phyloP scores from a whole-genome alignment of 2,329 filamentous ascomycete genomes.

The Elsinoe necatrix region DNA sequence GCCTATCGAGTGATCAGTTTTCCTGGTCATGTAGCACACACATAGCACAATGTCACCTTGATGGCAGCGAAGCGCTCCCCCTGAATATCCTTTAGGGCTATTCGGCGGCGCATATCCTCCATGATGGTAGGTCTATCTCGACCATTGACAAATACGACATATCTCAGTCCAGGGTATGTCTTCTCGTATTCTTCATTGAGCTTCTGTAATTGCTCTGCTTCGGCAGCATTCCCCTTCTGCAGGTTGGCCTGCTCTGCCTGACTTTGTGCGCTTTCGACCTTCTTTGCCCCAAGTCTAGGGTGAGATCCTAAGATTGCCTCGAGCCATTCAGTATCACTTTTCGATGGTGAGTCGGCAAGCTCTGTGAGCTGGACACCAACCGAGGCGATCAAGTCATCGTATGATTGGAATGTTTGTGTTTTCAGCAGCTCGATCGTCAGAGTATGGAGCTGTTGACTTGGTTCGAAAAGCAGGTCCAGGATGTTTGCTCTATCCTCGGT shows the following conservation, averaged over 20 bases:
- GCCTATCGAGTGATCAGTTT: slow-evolving; percentile 46
- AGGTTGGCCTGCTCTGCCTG: slow-evolving; percentile 74
- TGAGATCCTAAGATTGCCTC: slow-evolving; percentile 71
- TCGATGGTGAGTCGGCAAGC: slow-evolving; percentile 46
- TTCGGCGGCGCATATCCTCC: slow-evolving; percentile 69
- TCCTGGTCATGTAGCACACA: slow-evolving; percentile 5
- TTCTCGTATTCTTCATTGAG: slow-evolving; percentile 74
- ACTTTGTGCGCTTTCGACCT: slow-evolving; percentile 73
- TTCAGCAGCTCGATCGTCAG: slow-evolving; percentile 62
- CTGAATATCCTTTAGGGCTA: slow-evolving; percentile 56
- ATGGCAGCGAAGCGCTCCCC: slow-evolving; percentile 66
- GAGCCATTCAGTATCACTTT: slow-evolving; percentile 49
- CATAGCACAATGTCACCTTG: slow-evolving; percentile 47
- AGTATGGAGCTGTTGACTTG: slow-evolving; percentile 63
- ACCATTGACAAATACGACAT: slow-evolving; percentile 89
- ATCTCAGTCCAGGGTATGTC: slow-evolving; percentile 72
- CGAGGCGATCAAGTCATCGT: slow-evolving; percentile 59
- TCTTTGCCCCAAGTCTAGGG: slow-evolving; percentile 72
- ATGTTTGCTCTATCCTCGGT: slow-evolving; percentile 47
- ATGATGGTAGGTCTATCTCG: slow-evolving; percentile 65
- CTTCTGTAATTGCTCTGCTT: slow-evolving; percentile 47
- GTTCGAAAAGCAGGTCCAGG: slow-evolving; percentile 79
- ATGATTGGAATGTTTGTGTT: slow-evolving; percentile 54
- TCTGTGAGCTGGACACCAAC: slow-evolving; percentile 56
- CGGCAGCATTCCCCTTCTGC: slow-evolving; percentile 43